Evolutionary conservation across 306 rosid species (phyloP).

Genomic region (Morella rubra): DNA sequence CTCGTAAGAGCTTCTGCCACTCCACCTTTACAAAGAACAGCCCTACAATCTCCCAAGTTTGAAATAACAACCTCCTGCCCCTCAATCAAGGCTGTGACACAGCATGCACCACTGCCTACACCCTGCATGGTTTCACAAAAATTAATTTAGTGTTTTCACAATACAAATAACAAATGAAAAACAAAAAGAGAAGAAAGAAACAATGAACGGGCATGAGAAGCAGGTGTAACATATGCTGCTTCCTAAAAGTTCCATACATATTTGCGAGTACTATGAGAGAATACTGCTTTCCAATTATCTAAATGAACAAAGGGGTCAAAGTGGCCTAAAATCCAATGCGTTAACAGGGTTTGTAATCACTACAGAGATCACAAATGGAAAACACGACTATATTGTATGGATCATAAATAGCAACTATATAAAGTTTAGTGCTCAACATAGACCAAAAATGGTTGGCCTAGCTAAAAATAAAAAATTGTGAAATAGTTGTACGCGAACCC

Average conservation of each 20-base stretch:
- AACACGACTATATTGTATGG: too few species aligned
- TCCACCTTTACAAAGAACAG: constrained; percentile 68
- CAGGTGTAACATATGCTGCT: neutral
- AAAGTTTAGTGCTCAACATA: neutral
- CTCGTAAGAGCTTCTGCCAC: constrained; percentile 58
- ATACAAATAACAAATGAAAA: neutral
- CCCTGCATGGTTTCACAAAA: constrained; percentile 41
- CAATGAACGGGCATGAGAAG: neutral
- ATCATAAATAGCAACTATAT: neutral
- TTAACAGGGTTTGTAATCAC: neutral
- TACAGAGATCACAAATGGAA: neutral
- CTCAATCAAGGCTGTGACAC: constrained; percentile 55
- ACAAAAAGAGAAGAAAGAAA: neutral
- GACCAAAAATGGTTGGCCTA: neutral
- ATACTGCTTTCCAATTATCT: neutral
- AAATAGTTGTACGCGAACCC: neutral
- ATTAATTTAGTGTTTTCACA: neutral
- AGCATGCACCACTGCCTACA: constrained; percentile 58
- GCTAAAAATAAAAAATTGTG: neutral
- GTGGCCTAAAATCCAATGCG: neutral
- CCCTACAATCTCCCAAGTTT: constrained; percentile 71
- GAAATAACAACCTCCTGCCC: constrained; percentile 57
- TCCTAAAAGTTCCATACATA: neutral
- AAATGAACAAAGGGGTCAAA: neutral
- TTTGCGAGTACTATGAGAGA: neutral